Evolutionary conservation across 2,329 filamentous ascomycete species (phyloP), one percentile per base, ranked within the genome.

Genomic region (Zalaria obscura): DNA sequence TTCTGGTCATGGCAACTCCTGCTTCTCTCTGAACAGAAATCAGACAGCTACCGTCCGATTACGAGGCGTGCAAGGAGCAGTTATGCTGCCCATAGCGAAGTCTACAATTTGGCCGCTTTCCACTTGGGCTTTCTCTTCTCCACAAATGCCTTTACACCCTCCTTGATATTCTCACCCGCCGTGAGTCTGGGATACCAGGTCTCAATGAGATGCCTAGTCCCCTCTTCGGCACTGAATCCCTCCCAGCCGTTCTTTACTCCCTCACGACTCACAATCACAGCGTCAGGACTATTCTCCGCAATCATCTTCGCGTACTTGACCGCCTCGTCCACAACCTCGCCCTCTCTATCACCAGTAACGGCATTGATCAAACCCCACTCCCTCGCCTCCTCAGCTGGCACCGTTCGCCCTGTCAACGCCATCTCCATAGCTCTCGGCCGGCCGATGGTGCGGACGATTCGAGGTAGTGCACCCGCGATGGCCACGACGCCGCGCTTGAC

Each of bases 221-320:
- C 80, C 46, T 73, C 69, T 56, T 78, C 75, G 0, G 78, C 80
- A 7, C 78, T 75, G 18, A 78, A 61, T 0, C 69, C 72, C 51
- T 85, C 82, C 81, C 80, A 87, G 0, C 79, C 82, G 48, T 82
- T 60, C 58, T 80, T 74, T 39, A 91, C 54, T 0, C 82, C 83
- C 54, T 79, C 78, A 25, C 82, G 69, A 45, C 68, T 79, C n/a
- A 85, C 79, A 52, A 88, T 75, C 28, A 89, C 73, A 25, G 79
- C 70, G 59, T 91, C 84, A 2, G 83, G 84, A 50, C 78, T 84
- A 58, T 55, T 55, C 45, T 55, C 69, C 11, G 74, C 74, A 50
- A 88, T 71, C 54, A 68, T 62, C 34, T 56, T 60, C 9, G 83
- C 83, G 57, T 80, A 67, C 45, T 63, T 61, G 32, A 88, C 49